These are phyloP conservation scores for Diaporthe vaccinii DNA, from an alignment of 2,329 filamentous ascomycete species.

Conservation along the genomic window DNA sequence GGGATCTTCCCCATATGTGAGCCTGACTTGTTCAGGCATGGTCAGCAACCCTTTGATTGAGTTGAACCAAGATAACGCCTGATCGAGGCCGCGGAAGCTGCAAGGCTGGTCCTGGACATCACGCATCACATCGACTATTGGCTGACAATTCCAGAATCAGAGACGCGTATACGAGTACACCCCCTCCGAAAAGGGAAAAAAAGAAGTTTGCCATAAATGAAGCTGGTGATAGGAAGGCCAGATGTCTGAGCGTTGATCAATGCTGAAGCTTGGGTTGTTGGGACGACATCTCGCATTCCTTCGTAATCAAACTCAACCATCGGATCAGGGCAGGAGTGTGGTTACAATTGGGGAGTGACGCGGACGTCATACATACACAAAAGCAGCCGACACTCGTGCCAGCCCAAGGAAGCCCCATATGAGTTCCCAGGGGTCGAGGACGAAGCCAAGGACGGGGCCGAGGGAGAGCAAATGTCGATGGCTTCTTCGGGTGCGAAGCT, in stretches of 20 bases:
- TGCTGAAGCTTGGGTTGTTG: conserved; percentile 24
- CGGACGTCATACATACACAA: conserved; percentile 2
- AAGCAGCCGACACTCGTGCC: conserved; percentile 19
- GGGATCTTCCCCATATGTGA: conserved; percentile 37
- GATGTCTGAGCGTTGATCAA: conserved; percentile 26
- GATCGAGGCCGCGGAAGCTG: conserved; percentile 24
- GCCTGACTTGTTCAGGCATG: conserved; percentile 27
- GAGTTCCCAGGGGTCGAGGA: neutral
- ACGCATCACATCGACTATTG: conserved; percentile 34
- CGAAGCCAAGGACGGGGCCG: neutral
- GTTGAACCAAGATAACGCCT: conserved; percentile 30
- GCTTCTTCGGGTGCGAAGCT: neutral
- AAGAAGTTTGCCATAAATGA: conserved; percentile 32
- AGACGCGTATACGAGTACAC: conserved; percentile 25
- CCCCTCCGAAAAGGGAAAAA: conserved; percentile 32
- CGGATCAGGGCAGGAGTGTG: conserved; percentile 3
- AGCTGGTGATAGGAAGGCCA: conserved; percentile 10
- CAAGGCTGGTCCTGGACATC: conserved; percentile 35
- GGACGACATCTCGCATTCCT: conserved; percentile 20
- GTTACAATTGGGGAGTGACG: conserved; percentile 33
- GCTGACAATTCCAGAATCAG: conserved; percentile 32
- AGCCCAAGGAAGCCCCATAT: neutral
- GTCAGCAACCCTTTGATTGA: conserved; percentile 21
- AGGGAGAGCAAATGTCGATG: conserved; percentile 2
- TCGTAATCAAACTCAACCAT: conserved; percentile 33